phyloP scores from a whole-genome alignment of 2,329 filamentous ascomycete species.

The Neonectria sp. region DNA sequence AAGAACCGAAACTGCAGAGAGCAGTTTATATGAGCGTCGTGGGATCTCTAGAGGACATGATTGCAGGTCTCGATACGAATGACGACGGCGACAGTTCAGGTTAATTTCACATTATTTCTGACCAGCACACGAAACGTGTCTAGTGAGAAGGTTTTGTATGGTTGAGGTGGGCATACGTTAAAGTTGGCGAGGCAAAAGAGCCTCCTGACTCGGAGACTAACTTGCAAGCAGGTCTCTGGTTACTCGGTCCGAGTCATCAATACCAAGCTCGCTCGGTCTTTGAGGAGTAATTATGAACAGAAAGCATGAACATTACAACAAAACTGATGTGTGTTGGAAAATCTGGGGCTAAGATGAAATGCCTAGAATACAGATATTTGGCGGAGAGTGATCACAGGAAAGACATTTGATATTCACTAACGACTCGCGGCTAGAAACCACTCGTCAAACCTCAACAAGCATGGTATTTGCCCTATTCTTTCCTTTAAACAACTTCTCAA shows the following conservation, averaged over 20 bases:
- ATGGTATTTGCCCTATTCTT: slow-evolving; percentile 44
- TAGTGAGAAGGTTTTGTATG: neutral
- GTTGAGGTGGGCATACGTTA: neutral
- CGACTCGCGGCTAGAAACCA: slow-evolving; percentile 11
- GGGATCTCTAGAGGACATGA: neutral
- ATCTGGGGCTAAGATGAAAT: no score
- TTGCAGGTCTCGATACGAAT: neutral
- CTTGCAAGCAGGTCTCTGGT: neutral
- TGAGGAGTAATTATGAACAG: neutral
- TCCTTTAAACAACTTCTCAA: slow-evolving; percentile 35
- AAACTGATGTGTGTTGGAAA: neutral
- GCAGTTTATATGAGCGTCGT: neutral
- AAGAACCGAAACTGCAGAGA: neutral
- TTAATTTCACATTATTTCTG: neutral
- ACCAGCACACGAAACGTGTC: neutral
- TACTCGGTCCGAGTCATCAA: no score
- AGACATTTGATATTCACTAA: slow-evolving; percentile 43
- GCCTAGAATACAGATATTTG: neutral
- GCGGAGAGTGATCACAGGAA: neutral
- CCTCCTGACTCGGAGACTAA: neutral
- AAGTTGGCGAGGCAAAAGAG: neutral
- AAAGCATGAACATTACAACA: neutral
- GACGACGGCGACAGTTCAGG: neutral
- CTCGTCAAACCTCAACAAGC: slow-evolving; percentile 34
- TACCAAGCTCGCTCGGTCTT: neutral